A percentile compares a stretch with the other conserved stretches of the same genome.
Conservation (phyloP, 1,139 yeast genomes). For the Debaryomyces psychrophilus region DNA sequence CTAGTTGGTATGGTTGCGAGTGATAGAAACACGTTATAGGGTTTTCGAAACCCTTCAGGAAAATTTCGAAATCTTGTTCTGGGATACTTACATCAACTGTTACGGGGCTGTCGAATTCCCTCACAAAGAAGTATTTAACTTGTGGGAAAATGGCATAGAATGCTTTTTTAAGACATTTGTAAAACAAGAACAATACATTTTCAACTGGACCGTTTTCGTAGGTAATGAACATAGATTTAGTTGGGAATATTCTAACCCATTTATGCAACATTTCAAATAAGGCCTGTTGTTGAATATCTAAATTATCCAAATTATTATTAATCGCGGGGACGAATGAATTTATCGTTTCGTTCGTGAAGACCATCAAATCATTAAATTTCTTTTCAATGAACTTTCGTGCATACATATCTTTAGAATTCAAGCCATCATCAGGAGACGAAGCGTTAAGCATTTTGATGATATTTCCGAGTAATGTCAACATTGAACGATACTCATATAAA, state of each 20-base stretch:
- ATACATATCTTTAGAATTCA: conserved; percentile 1
- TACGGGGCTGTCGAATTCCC: conserved; percentile 49
- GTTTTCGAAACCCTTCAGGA: conserved; percentile 22
- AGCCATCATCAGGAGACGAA: background rate
- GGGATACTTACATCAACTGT: conserved; percentile 42
- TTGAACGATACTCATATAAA: conserved; percentile 31
- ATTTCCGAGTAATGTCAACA: conserved; percentile 28
- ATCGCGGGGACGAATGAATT: conserved; percentile 33
- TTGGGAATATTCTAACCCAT: conserved; percentile 45
- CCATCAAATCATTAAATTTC: conserved; percentile 29
- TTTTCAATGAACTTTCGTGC: conserved; percentile 21
- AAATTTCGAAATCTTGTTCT: conserved; percentile 32
- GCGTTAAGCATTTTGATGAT: conserved; percentile 7
- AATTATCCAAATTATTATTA: conserved; percentile 27
- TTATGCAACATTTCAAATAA: conserved; percentile 40
- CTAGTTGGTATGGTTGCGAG: conserved; percentile 21
- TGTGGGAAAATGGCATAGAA: conserved; percentile 46
- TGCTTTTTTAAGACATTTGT: conserved; percentile 38
- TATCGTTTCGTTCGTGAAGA: conserved; percentile 31
- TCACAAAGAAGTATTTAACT: conserved; percentile 41
- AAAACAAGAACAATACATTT: conserved; percentile 37
- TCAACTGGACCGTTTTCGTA: conserved; percentile 33
- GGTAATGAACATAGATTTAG: conserved; percentile 29
- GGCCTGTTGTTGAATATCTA: conserved; percentile 37
- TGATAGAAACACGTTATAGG: conserved; percentile 20